These are phyloP conservation scores for Salvia sclarea DNA, from an alignment of 305 asterid species.

Conservation along the genomic window DNA sequence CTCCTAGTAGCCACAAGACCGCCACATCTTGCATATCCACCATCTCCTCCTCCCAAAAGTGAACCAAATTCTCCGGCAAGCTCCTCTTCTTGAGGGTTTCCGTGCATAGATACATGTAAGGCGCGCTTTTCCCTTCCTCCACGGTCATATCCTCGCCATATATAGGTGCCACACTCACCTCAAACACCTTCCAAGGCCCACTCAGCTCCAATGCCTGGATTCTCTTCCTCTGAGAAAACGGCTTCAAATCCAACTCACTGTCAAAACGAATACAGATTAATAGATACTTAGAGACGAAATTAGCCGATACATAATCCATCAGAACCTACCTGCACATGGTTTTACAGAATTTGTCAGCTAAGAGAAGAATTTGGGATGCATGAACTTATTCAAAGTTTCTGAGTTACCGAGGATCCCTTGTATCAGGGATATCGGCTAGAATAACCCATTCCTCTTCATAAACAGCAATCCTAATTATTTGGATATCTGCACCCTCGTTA, in stretches of 20 bases:
- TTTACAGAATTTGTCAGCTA: neutral
- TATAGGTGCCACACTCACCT: constrained; percentile 83
- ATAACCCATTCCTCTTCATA: constrained; percentile 96
- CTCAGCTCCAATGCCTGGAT: constrained; percentile 81
- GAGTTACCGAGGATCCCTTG: constrained; percentile 52
- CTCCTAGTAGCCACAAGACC: constrained; percentile 91
- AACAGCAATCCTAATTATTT: constrained; percentile 89
- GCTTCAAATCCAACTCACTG: constrained; percentile 81
- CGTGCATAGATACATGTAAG: constrained; percentile 80
- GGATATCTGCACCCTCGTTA: constrained; percentile 89
- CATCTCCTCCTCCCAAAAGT: constrained; percentile 93
- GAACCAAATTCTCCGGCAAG: constrained; percentile 64
- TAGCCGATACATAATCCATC: no score
- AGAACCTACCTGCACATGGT: neutral
- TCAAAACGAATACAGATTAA: neutral
- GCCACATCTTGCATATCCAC: constrained; percentile 82
- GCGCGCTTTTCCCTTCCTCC: constrained; percentile 44
- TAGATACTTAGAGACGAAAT: neutral
- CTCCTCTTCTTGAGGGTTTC: constrained; percentile 83
- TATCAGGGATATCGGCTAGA: constrained; percentile 73
- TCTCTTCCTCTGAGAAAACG: constrained; percentile 88
- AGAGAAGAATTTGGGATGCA: constrained; percentile 10
- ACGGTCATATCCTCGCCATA: constrained; percentile 51
- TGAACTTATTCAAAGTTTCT: constrained; percentile 7
- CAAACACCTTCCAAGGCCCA: constrained; percentile 97